Evolutionary conservation across 352 stramenopile species (phyloP), one percentile per base, ranked within the genome.

Genomic region (Stephanocyclus meneghinianus): DNA sequence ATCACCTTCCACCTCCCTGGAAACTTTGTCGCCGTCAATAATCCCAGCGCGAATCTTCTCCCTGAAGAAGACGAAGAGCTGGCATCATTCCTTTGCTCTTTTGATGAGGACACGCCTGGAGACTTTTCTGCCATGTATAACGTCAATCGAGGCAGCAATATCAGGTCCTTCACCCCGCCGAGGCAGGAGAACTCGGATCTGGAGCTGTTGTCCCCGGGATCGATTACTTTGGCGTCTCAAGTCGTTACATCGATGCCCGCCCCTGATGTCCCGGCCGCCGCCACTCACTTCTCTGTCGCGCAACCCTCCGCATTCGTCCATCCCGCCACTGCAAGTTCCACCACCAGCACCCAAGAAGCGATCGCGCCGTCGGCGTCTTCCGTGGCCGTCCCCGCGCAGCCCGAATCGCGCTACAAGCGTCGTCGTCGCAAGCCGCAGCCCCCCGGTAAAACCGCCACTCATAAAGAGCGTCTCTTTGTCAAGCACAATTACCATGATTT

Each of bases 381-480:
- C 13, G 5, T n/a, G 13, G 16, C 53, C 53, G 3, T 40, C 18
- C 53, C 29, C 53, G 16, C 5, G 0, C n/a, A 61, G 5, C 53
- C 56, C 29, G 16, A 64, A 29, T 35, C 51, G 8, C 51, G 51
- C 26, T 47, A 15, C 7, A 51, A 59, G 30, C 69, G 69, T 40
- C 80, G 84, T 55, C 75, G 74, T 37, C 84, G 84, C 51, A 81
- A 76, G 50, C 81, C 84, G 5, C 84, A 90, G 45, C 87, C 83
- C 51, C 81, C 85, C 8, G 85, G 81, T 18, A 71, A 81, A 47
- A 91, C 78, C 7, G 76, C 78, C n/a, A 89, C 83, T 57, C 82
- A 89, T 35, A 86, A 87, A 48, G 71, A 72, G 60, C 69, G 85
- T n/a, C 71, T 86, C 1, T 87, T 89, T 70, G 81, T 88, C 9